Percentiles rank a stretch among this genome's conserved stretches.
phyloP scores from a whole-genome alignment of 306 rosid genomes.

The Lathyrus tuberosus region DNA sequence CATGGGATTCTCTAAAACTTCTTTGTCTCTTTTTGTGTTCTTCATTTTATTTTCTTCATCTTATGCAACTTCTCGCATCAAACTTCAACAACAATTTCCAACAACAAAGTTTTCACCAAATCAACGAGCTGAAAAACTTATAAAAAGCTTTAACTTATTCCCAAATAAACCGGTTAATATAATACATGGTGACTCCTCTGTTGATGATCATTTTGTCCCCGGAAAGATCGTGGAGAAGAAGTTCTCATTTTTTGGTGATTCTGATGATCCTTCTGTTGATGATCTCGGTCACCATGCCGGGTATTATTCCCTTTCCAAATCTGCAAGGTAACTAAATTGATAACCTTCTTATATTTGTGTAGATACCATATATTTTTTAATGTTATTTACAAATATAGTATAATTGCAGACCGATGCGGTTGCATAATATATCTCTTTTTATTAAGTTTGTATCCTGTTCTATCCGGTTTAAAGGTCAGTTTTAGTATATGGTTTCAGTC shows the following conservation, averaged over 20 bases:
- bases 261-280: conserved; percentile 50
- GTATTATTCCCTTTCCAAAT: conserved; percentile 67
- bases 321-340: conserved; percentile 61
- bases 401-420: background rate
- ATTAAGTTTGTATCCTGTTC: too few species aligned
- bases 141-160: conserved; percentile 62
- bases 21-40: conserved; percentile 40
- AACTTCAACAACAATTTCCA: conserved; percentile 26
- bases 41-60: conserved; percentile 39
- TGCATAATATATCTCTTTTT: background rate
- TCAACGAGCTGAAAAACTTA: conserved; percentile 68
- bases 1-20: conserved; percentile 47
- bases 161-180: conserved; percentile 63
- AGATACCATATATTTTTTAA: background rate
- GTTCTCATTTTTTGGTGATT: conserved; percentile 44
- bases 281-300: conserved; percentile 95
- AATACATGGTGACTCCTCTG: conserved; percentile 19
- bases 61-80: conserved; percentile 26
- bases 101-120: conserved; percentile 37
- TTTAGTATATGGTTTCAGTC: too few species aligned
- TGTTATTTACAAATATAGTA: background rate
- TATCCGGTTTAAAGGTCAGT: too few species aligned
- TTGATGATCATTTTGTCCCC: conserved; percentile 30
- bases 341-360: background rate
- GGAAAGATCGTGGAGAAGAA: conserved; percentile 65